A percentile compares a stretch with the other conserved stretches of the same genome.
Conservation (phyloP, 345 rosid species). For the Limnanthes douglasii region DNA sequence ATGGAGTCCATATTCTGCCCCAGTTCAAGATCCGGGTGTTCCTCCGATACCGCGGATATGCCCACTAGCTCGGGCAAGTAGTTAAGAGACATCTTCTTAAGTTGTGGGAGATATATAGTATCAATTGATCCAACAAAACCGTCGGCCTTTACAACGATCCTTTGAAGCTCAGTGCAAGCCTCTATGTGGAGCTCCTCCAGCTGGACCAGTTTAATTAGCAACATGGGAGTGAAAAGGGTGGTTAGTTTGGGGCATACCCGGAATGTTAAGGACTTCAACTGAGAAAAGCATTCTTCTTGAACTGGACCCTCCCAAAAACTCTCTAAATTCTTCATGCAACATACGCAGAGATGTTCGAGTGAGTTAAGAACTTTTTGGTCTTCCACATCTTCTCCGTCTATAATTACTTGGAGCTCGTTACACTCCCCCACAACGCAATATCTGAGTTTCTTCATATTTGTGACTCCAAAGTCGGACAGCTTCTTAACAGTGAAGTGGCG, state of each 20-base stretch:
- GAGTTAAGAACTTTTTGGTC: conserved; percentile 1
- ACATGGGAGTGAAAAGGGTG: conserved; percentile 1
- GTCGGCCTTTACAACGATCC: background rate
- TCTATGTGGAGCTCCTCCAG: conserved; percentile 8
- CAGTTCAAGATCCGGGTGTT: background rate
- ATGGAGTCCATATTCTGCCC: conserved; percentile 6
- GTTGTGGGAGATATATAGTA: conserved; percentile 1
- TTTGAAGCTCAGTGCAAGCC: conserved; percentile 5
- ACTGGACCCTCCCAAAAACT: conserved; percentile 11
- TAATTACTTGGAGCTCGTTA: conserved; percentile 6
- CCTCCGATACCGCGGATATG: conserved; percentile 6
- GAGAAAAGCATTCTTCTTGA: background rate
- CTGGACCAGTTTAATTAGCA: conserved; percentile 4
- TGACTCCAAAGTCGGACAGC: conserved; percentile 10
- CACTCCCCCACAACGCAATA: conserved; percentile 17
- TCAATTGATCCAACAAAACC: background rate
- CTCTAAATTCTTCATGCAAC: conserved; percentile 5
- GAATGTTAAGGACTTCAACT: conserved; percentile 10
- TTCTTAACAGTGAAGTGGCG: conserved; percentile 3
- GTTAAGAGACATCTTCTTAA: conserved; percentile 6
- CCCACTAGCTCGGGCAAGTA: conserved; percentile 5
- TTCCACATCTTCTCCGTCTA: conserved; percentile 2
- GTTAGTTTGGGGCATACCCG: conserved; percentile 1
- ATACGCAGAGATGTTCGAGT: conserved; percentile 6
- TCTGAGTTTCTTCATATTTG: conserved; percentile 9